Base-by-base conservation (phyloP, 768 basidiomycete genomes). In the Amanita rimosa region DNA sequence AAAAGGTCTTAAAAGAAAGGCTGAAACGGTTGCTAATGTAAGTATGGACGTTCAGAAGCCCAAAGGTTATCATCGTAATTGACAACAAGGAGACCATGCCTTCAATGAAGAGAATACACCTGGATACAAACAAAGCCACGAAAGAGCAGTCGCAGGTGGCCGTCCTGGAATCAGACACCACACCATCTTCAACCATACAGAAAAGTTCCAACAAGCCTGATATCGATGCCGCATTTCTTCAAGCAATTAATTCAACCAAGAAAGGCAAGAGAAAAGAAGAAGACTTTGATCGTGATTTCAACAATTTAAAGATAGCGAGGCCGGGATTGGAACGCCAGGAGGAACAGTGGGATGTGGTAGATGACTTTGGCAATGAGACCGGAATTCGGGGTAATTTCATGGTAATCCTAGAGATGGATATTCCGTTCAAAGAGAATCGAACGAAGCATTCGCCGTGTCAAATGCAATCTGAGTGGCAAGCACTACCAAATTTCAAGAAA, bases 281-380 rank as follows among this genome's bases (percentile, higher is more conserved):
- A 56, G 68, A 69, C 3, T 85, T 85, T 52, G 86, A 90, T 63
- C 73, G 81, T 14, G 86, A 89, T 50, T 90, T 90, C 57, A 86
- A 87, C 58, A 77, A 81, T 38, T 66, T 89, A 49, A 79, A 76
- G 55, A 83, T 89, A 39, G 73, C 79, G 5, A 82, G 78, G 57
- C 81, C 84, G 2, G 76, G 78, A 44, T 53, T 79, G 44, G 66
- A 64, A 48, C 62, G 58, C 3, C 70, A 71, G 22, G 73, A 78
- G 16, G 65, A 64, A 27, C 70, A 74, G 40, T 84, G 81, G 81
- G 71, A 67, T 2, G 60, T 81, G 10, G 57, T 86, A 37, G 81
- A 76, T 21, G 78, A 81, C 34, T 83, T 86, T 59, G 81, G 75
- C 19, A 77, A 83, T 50, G 75, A 83, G 44, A 63, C 62, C 3